phyloP scores from a whole-genome alignment of 1,284 basidiomycete genomes.

The Ganoderma leucocontextum region DNA sequence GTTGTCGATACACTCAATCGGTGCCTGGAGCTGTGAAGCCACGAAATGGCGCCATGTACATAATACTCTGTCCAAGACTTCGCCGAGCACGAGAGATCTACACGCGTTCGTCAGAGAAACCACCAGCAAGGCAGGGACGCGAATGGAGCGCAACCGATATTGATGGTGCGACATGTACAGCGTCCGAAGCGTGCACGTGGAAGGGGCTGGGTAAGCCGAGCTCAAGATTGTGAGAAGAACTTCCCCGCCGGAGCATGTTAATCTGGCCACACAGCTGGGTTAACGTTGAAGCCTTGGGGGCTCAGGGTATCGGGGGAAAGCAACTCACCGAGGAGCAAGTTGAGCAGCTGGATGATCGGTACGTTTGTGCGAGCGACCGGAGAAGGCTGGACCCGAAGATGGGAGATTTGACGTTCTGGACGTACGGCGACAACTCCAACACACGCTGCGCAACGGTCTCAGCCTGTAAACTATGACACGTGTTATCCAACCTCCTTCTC shows the following conservation, averaged over 20 bases:
- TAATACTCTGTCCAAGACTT: not conserved
- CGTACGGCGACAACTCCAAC: not conserved
- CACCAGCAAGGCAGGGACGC: not conserved
- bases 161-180: not conserved
- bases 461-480: not conserved
- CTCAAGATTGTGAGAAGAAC: not conserved
- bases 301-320: not conserved
- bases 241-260: not conserved
- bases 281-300: not conserved
- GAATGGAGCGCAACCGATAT: not conserved
- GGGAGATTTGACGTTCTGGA: not conserved
- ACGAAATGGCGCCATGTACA: not conserved
- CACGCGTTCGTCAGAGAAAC: not conserved
- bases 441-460: not conserved
- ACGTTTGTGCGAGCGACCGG: not conserved
- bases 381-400: not conserved
- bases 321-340: not conserved
- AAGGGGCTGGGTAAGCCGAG: conserved; percentile 1
- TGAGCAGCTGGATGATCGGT: not conserved
- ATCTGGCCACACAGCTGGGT: not conserved
- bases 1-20: not conserved
- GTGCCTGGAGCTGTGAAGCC: not conserved
- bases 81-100: not conserved
- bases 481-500: not conserved
- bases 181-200: not conserved